phyloP scores from a whole-genome alignment of 805 yeast species.

The Pachysolen tannophilus region DNA sequence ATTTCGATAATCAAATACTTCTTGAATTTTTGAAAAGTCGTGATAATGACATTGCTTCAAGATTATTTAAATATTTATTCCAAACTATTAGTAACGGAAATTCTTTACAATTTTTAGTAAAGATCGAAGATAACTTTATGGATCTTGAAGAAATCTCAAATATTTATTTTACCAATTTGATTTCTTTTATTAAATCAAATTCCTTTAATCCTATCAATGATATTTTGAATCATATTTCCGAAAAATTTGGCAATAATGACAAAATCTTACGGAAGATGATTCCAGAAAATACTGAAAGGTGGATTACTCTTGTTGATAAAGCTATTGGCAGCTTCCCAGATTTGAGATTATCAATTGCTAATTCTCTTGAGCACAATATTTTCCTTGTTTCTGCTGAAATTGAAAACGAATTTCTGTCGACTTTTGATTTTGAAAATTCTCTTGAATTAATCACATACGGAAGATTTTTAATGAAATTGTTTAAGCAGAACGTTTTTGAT shows the following conservation, averaged over 20 bases:
- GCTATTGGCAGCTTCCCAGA: constrained; percentile 23
- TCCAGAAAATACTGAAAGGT: neutral
- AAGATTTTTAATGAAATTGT: neutral
- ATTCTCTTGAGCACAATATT: constrained; percentile 35
- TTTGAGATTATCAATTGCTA: constrained; percentile 34
- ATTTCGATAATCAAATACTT: constrained; percentile 10
- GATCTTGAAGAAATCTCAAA: neutral
- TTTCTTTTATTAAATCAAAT: neutral
- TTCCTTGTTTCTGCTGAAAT: constrained; percentile 19
- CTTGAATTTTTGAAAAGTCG: constrained; percentile 10
- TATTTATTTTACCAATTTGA: neutral
- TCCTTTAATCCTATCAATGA: no score
- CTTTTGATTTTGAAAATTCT: constrained; percentile 11
- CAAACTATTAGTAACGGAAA: constrained; percentile 12
- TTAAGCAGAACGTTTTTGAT: neutral
- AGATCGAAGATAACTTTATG: neutral
- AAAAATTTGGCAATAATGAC: neutral
- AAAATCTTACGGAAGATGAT: neutral
- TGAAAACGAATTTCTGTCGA: neutral
- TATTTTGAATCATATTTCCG: no score
- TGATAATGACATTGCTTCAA: constrained; percentile 11
- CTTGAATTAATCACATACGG: constrained; percentile 2
- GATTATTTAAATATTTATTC: constrained; percentile 13
- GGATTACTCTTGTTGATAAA: neutral
- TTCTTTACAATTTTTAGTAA: neutral